These are phyloP conservation scores for Stachybotrys chartarum DNA, from an alignment of 2,329 filamentous ascomycete species.

Conservation along the genomic window DNA sequence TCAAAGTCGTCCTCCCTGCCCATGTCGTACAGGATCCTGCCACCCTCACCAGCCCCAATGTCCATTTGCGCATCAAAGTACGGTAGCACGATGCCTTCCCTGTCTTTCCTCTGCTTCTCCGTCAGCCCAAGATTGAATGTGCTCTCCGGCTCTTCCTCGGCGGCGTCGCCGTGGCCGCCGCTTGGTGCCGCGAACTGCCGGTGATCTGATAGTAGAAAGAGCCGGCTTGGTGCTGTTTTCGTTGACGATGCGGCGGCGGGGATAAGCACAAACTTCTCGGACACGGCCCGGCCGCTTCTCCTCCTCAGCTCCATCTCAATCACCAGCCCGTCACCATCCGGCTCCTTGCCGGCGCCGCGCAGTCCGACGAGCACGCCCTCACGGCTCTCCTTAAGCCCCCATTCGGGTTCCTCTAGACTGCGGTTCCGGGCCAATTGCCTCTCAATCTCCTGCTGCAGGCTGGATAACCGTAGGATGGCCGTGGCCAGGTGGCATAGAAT, in stretches of 20 bases:
- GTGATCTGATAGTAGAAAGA: conserved; percentile 69
- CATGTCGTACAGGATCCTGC: conserved; percentile 94
- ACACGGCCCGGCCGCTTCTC: conserved; percentile 70
- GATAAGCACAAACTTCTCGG: conserved; percentile 55
- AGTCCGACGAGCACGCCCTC: conserved; percentile 74
- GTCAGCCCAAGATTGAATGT: conserved; percentile 86
- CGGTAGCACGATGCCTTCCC: conserved; percentile 84
- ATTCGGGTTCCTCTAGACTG: conserved; percentile 67
- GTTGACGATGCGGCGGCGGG: conserved; percentile 12
- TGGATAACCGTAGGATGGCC: conserved; percentile 67
- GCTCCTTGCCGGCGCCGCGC: conserved; percentile 36
- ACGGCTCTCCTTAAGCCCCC: conserved; percentile 68
- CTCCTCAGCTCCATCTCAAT: conserved; percentile 81
- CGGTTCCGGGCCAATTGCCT: conserved; percentile 69
- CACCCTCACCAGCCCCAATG: conserved; percentile 72
- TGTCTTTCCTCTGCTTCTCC: conserved; percentile 78
- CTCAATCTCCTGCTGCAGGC: conserved; percentile 66
- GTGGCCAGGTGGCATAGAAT: conserved; percentile 83
- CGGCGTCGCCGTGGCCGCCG: conserved; percentile 25
- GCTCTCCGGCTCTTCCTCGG: conserved; percentile 53
- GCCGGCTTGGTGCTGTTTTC: conserved; percentile 20
- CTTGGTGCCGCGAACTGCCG: conserved; percentile 52
- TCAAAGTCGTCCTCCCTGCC: conserved; percentile 95
- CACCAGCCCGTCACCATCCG: conserved; percentile 47
- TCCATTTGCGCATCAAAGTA: conserved; percentile 95